Base-by-base conservation (phyloP, 345 rosid species). In the Dimocarpus longan region DNA sequence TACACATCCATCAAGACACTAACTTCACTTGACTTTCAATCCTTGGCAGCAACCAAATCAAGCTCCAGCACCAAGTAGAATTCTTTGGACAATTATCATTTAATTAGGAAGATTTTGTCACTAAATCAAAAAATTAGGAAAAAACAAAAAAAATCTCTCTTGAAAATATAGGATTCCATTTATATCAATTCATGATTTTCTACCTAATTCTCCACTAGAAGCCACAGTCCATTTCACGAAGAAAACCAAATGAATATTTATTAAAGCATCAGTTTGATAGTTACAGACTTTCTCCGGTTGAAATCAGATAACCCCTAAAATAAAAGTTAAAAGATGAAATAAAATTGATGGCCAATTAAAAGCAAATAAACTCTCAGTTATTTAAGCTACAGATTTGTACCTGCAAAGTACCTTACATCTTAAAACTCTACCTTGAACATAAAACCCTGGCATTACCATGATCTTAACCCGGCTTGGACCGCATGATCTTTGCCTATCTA, bases 371-470 rank as follows among this genome's bases (percentile, higher is more conserved):
- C 42, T 18, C 42, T 19, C 32, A 74, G 43, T 65, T 13, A 71
- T 42, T 81, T 59, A 89, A 74, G 87, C 79, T 76, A 79, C 76
- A 80, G 90, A 77, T 85, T 90, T 92, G 42, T 90, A 87, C 88
- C 93, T 89, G 84, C 98, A 93, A 40, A 96, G 87, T 80, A 94
- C 99, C 91, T 94, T 94, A 80, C 99, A 93, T 82, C 91, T 93
- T 81, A 96, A 81, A 77, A 94, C 93, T 85, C 84, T 91, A 39
- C 86, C 94, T 60, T 86, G 90, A 52, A 96, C 91, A 82, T 94
- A 96, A 82, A 92, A 96, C 13, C 98, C 97, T 0, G 98, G 99
- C 92, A 91, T 91, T 56, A 94, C 97, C 99, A 92, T 94, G 80
- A 91, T 84, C 92, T 93, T 96, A 66, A 94, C 95, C 80, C 87